Percentiles rank a stretch among this genome's conserved stretches.
phyloP scores from a whole-genome alignment of 176 grass and related monocot genomes.

The Canna indica region DNA sequence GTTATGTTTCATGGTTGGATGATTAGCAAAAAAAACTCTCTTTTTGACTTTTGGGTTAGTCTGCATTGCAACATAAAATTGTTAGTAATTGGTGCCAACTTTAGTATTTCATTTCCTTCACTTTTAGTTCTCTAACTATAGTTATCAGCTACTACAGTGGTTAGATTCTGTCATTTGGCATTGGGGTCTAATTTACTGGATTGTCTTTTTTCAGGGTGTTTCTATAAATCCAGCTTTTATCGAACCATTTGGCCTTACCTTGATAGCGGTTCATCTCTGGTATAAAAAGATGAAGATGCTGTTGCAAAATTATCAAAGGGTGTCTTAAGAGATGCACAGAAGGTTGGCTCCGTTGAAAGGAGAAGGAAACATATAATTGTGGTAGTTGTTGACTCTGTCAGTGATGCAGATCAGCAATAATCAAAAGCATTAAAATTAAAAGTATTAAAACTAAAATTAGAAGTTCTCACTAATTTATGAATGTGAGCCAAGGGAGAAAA shows the following conservation, averaged over 20 bases:
- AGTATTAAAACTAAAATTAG: too few species aligned
- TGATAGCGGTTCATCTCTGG: constrained; percentile 66
- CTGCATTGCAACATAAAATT: neutral
- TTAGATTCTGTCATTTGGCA: neutral
- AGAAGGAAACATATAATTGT: constrained; percentile 45
- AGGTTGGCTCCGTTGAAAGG: constrained; percentile 18
- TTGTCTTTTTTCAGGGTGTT: constrained; percentile 58
- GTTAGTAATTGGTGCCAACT: neutral
- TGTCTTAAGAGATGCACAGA: constrained; percentile 9
- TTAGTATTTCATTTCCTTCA: neutral
- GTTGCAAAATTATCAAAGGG: constrained; percentile 13
- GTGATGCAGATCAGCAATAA: constrained; percentile 23
- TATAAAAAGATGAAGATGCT: constrained; percentile 23
- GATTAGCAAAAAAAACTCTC: too few species aligned
- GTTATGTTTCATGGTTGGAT: too few species aligned
- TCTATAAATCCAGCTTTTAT: constrained; percentile 97
- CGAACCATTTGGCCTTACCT: constrained; percentile 97
- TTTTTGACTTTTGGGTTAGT: neutral
- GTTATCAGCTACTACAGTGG: neutral
- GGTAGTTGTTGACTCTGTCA: constrained; percentile 43
- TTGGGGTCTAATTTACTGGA: neutral
- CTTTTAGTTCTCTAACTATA: neutral
- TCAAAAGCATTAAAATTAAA: constrained; percentile 30
- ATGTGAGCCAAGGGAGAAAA: too few species aligned
- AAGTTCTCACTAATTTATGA: too few species aligned